Conservation (phyloP, 257 asterid genomes). For the Solanum neorickii region DNA sequence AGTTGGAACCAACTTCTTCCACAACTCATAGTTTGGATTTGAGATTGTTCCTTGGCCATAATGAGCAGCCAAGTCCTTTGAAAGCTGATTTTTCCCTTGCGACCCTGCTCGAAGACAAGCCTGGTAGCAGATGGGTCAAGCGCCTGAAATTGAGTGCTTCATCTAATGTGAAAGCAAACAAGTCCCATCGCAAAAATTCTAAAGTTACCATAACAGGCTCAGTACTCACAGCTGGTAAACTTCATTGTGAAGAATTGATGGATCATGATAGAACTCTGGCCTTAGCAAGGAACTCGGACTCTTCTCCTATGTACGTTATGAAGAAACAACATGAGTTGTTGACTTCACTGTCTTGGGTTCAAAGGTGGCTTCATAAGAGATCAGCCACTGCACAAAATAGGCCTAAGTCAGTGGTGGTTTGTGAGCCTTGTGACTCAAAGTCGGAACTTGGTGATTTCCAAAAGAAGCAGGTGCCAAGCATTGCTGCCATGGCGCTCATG, state of each 20-base stretch:
- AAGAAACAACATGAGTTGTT: constrained; percentile 13
- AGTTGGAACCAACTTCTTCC: constrained; percentile 26
- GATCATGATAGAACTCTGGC: constrained; percentile 4
- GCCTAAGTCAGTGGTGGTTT: constrained; percentile 16
- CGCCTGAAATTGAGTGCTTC: constrained; percentile 47
- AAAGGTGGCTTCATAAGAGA: constrained; percentile 43
- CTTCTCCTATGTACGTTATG: not conserved
- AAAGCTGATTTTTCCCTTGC: constrained; percentile 2
- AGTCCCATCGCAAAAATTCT: constrained; percentile 2
- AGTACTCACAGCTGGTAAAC: constrained; percentile 10
- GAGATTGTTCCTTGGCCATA: constrained; percentile 32
- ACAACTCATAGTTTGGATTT: constrained; percentile 66
- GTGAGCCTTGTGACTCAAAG: constrained; percentile 35
- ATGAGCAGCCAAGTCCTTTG: constrained; percentile 29
- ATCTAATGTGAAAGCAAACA: constrained; percentile 15
- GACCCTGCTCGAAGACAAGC: constrained; percentile 16
- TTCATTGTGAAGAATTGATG: constrained; percentile 9
- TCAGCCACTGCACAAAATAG: constrained; percentile 6
- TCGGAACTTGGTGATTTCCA: constrained; percentile 18
- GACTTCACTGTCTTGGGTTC: constrained; percentile 58
- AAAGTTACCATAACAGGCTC: constrained; percentile 8
- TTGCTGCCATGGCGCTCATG: constrained; percentile 78
- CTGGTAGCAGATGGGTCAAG: constrained; percentile 59
- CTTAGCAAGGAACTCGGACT: constrained; percentile 1
- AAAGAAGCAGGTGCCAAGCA: constrained; percentile 67